Base-by-base conservation (phyloP, 768 basidiomycete genomes). In the Calocybe cyanea region DNA sequence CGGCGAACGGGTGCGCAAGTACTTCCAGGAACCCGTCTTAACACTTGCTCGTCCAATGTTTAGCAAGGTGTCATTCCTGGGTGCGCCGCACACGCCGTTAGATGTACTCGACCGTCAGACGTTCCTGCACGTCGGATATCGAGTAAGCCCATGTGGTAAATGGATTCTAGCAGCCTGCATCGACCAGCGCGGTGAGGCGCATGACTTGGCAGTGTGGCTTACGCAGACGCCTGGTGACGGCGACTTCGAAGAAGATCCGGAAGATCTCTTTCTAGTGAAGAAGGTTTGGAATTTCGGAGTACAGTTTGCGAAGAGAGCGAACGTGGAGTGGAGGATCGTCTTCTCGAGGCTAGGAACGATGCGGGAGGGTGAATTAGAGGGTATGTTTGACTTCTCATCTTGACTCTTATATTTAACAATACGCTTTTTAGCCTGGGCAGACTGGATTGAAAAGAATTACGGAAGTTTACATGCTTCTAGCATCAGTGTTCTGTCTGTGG, bases 281-380 rank as follows among this genome's bases (percentile, higher is more conserved):
- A 79, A 78, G 48, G 70, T 92, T 6, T 91, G 89, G 88, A 72
- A 73, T 11, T 88, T 92, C 62, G 76, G 74, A 0, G 59, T 75
- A 43, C 70, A 75, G 28, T 77, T 86, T 55, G 79, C 82, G 9
- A 73, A 71, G 55, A 77, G 70, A 50, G 83, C 83, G 9, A 79
- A 81, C 57, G 68, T 90, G 17, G 88, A 92, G 59, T 93, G 91
- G 91, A 75, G 84, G 41, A 65, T 92, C 9, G 81, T 85, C 7
- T 70, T 93, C 46, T 67, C 84, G 5, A 87, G 83, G 57, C 63
- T 84, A 3, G 90, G 90, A 0, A 46, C 64, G 8, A 80, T 92
- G 70, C 60, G 64, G 1, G 63, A 70, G 39, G 57, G 58, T 5
- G 91, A 93, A 57, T 60, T 89, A 17, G 71, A 81, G 53, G 83